Evolutionary conservation across 345 rosid species (phyloP), one percentile per base, ranked within the genome.

Genomic region (Pistacia vera): DNA sequence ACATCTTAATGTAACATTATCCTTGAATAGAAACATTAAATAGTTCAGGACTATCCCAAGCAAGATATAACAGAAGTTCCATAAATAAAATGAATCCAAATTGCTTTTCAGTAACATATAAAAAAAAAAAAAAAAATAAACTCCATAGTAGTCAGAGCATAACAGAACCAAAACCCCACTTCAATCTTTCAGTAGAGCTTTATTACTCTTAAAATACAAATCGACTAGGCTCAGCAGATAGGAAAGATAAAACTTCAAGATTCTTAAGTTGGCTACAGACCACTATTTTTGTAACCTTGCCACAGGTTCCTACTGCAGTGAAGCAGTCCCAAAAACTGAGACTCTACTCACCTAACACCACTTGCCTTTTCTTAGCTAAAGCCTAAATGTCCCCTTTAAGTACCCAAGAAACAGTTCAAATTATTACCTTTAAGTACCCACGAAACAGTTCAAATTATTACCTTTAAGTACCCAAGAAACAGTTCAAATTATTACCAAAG

Each of bases 241-340:
- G 4, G 16, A 25, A 65, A 41, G 18, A 63, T 16, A n/a, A 66
- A 44, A 66, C 14, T 41, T 4, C 16, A 61, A 28, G 28, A 61
- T 61, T 61, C 64, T 28, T 11, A 35, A 41, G 69, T 65, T 65
- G 33, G 69, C 69, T n/a, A 41, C 18, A 35, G 49, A 64, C 25
- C 22, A 7, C 35, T 22, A 59, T 30, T 14, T 64, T 38, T 38
- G 46, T 18, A 64, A 13, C 28, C 3, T 38, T 35, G 18, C 18
- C 14, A 38, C 46, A n/a, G 1, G 49, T 2, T 64, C n/a, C 28
- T 64, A 38, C 36, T 36, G 20, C 20, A 22, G 46, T 64, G 9
- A 38, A 41, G 48, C 46, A 64, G 49, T 18, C 51, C 51, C 51
- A 18, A 65, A 65, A 38, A 64, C 46, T 14, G 18, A 18, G 20